Conservation (phyloP, 768 basidiomycete species). For the Suillus clintonianus region DNA sequence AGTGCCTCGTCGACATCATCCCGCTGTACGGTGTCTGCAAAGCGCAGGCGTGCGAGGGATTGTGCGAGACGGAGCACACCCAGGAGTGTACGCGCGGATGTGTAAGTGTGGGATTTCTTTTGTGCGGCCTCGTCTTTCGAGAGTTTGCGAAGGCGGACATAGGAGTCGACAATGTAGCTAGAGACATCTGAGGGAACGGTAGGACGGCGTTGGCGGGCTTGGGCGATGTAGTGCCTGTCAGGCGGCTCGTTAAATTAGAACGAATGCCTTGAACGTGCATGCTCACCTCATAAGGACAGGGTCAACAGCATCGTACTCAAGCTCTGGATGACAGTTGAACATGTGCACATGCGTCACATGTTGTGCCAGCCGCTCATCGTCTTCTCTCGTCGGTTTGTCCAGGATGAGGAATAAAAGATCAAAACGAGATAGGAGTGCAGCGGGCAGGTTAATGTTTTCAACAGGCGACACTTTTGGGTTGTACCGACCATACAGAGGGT, state of each 20-base stretch:
- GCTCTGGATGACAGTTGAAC: slow-evolving; percentile 86
- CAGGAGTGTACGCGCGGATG: slow-evolving; percentile 93
- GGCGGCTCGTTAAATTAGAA: slow-evolving; percentile 9
- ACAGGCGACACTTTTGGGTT: slow-evolving; percentile 97
- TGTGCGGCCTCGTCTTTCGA: slow-evolving; percentile 89
- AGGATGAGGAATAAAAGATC: slow-evolving; percentile 96
- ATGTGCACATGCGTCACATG: slow-evolving; percentile 99
- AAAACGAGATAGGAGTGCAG: slow-evolving; percentile 93
- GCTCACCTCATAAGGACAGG: slow-evolving; percentile 85
- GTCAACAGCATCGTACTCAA: slow-evolving; percentile 82
- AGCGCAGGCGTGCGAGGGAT: slow-evolving; percentile 90
- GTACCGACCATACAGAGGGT: slow-evolving; percentile 97
- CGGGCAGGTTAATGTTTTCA: slow-evolving; percentile 98
- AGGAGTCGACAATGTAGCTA: slow-evolving; percentile 91
- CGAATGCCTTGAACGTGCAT: background rate
- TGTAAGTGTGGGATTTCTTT: slow-evolving; percentile 91
- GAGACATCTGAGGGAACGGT: slow-evolving; percentile 89
- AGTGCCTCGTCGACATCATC: slow-evolving; percentile 96
- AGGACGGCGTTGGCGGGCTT: slow-evolving; percentile 85
- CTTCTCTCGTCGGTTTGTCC: slow-evolving; percentile 92
- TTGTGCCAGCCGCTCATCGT: slow-evolving; percentile 93
- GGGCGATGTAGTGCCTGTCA: slow-evolving; percentile 89
- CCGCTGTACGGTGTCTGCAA: slow-evolving; percentile 75
- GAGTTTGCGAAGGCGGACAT: slow-evolving; percentile 91
- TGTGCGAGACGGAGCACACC: slow-evolving; percentile 94